A percentile compares a stretch with the other conserved stretches of the same genome.
Conservation (phyloP, 164 flowering plant species). For the Berberis thunbergii region DNA sequence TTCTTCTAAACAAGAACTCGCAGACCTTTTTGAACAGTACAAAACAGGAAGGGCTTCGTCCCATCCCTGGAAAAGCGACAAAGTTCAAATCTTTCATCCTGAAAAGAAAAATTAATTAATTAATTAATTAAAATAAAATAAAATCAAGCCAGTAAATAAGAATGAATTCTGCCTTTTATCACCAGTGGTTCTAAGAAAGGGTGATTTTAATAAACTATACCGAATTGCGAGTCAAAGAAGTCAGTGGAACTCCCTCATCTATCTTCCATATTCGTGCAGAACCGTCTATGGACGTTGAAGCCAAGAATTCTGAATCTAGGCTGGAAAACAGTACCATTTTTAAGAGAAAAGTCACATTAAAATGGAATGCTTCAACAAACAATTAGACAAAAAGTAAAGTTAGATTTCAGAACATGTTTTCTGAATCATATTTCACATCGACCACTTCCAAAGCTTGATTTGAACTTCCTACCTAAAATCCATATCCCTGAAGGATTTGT, state of each 20-base stretch:
- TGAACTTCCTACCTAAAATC: conserved; percentile 62
- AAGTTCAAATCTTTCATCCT: conserved; percentile 86
- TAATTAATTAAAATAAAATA: not conserved
- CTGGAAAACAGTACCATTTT: conserved; percentile 26
- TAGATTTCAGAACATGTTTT: not conserved
- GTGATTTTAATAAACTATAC: conserved; percentile 23
- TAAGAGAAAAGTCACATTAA: conserved; percentile 1
- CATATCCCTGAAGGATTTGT: conserved; percentile 74
- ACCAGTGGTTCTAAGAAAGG: not conserved
- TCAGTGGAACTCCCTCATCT: conserved; percentile 66
- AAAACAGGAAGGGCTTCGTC: conserved; percentile 89
- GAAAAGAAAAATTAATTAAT: conserved; percentile 2
- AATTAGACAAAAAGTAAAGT: not conserved
- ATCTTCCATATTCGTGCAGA: conserved; percentile 87
- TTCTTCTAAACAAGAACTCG: conserved; percentile 1
- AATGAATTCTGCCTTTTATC: not conserved
- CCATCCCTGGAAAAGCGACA: conserved; percentile 97
- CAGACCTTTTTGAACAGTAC: conserved; percentile 70
- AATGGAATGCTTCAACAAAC: not conserved
- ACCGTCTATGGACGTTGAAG: conserved; percentile 89
- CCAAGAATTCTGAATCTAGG: conserved; percentile 83
- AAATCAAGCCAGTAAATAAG: no score
- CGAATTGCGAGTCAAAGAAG: conserved; percentile 60
- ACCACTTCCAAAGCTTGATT: no score
- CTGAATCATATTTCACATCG: no score